A percentile compares a stretch with the other conserved stretches of the same genome.
Evolutionary conservation across 179 eudicot genomes (phyloP).

Genomic region (Spergularia azorica): DNA sequence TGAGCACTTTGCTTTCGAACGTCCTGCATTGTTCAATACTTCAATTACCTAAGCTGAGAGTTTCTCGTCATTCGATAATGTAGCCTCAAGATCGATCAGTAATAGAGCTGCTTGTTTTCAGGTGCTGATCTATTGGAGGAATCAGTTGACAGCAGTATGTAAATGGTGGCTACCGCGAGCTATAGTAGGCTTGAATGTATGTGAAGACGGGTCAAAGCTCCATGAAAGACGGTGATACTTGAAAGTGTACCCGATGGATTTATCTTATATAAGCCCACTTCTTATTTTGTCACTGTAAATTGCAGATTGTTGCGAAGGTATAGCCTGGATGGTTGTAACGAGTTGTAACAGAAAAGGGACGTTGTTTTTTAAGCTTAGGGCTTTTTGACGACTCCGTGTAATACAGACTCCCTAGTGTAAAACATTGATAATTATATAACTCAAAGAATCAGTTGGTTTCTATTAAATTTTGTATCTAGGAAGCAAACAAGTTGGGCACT

Average conservation of each 20-base stretch:
- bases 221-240: background rate
- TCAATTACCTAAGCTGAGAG: background rate
- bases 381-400: background rate
- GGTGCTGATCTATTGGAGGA: conserved; percentile 17
- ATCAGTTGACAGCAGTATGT: background rate
- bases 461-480: no score
- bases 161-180: background rate
- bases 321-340: conserved; percentile 10
- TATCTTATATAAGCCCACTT: conserved; percentile 13
- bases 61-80: background rate
- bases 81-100: background rate
- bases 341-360: conserved; percentile 5
- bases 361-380: background rate
- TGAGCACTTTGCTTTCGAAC: no score
- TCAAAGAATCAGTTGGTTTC: no score
- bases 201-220: background rate
- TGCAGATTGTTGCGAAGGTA: conserved; percentile 10
- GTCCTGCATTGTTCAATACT: background rate
- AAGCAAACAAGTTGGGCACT: no score
- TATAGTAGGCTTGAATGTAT: conserved; percentile 12
- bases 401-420: background rate
- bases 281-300: conserved; percentile 17
- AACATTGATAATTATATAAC: background rate
- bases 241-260: background rate
- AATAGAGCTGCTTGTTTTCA: conserved; percentile 15